These are phyloP conservation scores for Closterium sp. DNA, from an alignment of 139 green algal species.

Conservation along the genomic window DNA sequence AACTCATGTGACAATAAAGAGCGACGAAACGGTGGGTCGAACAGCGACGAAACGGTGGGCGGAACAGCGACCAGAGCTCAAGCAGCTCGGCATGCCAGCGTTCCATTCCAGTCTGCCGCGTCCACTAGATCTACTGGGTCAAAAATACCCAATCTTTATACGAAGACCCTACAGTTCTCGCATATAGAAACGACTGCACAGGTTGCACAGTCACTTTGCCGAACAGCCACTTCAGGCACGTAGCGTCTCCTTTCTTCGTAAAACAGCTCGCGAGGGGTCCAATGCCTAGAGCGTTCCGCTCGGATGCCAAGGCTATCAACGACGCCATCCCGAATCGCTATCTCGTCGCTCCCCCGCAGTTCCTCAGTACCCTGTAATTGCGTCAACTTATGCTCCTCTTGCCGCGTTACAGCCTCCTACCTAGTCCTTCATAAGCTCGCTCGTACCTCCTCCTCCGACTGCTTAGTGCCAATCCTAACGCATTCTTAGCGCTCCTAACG, in stretches of 20 bases:
- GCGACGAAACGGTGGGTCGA: neutral
- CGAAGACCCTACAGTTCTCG: neutral
- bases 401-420: neutral
- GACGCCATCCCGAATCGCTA: no score
- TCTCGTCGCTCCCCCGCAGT: neutral
- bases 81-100: no score
- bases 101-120: no score
- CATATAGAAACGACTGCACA: neutral
- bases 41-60: neutral
- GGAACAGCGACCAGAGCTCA: neutral
- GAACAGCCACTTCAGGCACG: no score
- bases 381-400: neutral
- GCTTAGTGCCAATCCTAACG: neutral
- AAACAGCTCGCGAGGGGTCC: no score
- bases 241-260: no score
- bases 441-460: neutral
- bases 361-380: neutral
- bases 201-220: no score
- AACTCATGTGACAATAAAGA: neutral
- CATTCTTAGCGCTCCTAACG: neutral
- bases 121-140: neutral
- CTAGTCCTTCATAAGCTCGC: neutral
- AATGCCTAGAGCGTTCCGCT: no score
- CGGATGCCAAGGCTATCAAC: no score
- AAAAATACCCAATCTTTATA: neutral